Evolutionary conservation across 2,329 filamentous ascomycete genomes (phyloP).

Genomic region (Pseudogymnoascus sp.): DNA sequence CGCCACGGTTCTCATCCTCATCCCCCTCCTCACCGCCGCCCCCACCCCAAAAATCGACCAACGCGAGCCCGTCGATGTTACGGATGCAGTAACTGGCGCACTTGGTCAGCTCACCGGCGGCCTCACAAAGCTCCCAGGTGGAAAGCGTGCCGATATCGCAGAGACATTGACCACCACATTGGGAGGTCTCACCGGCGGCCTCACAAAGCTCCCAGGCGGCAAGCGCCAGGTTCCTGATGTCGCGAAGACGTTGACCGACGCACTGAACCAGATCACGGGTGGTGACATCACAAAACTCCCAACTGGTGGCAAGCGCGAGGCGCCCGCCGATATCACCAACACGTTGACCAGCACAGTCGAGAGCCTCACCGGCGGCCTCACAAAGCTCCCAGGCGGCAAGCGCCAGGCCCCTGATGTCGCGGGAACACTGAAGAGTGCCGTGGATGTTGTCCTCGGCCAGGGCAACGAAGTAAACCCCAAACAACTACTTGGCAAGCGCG

Average conservation of each 20-base stretch:
- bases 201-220: not conserved
- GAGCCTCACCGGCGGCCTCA: too few relatives aligned
- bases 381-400: not conserved
- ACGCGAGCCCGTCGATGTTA: not conserved
- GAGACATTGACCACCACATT: too few relatives aligned
- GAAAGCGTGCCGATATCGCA: not conserved
- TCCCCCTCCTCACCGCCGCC: not conserved
- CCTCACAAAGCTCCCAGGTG: not conserved
- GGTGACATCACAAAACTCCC: too few relatives aligned
- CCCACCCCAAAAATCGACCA: not conserved
- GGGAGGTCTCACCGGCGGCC: too few relatives aligned
- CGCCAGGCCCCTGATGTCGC: not conserved
- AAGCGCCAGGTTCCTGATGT: not conserved
- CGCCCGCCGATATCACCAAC: not conserved
- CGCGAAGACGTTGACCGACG: too few relatives aligned
- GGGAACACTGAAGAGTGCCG: not conserved
- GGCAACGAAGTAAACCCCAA: too few relatives aligned
- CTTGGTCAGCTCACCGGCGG: not conserved
- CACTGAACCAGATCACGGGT: too few relatives aligned
- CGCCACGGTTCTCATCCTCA: not conserved
- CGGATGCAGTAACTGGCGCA: not conserved
- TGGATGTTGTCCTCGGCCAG: too few relatives aligned
- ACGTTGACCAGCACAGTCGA: too few relatives aligned
- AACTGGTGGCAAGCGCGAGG: too few relatives aligned
- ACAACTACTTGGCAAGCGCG: not conserved